These are phyloP conservation scores for Suillus variegatus DNA, from an alignment of 768 basidiomycete genomes.

Conservation along the genomic window DNA sequence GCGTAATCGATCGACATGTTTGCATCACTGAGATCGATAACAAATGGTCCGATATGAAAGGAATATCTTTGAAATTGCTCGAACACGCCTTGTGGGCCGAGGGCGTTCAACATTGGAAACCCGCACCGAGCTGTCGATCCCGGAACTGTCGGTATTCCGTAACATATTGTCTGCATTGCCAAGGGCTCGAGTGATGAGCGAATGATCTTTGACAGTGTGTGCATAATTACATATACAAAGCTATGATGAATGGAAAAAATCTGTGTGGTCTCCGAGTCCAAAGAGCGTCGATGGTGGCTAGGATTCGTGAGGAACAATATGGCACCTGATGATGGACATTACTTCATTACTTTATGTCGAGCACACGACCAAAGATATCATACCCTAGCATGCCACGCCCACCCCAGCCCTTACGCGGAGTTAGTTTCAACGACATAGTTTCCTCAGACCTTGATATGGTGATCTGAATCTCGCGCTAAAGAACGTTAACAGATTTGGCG, in stretches of 20 bases:
- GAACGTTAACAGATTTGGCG: slow-evolving; percentile 8
- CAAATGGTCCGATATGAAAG: not conserved
- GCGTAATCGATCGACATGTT: not conserved
- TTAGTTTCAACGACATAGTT: slow-evolving; percentile 53
- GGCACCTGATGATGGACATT: slow-evolving; percentile 45
- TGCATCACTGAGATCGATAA: not conserved
- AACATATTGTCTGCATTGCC: not conserved
- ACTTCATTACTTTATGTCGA: slow-evolving; percentile 8
- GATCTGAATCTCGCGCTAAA: slow-evolving; percentile 60
- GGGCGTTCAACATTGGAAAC: not conserved
- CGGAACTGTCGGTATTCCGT: not conserved
- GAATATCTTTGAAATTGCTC: not conserved
- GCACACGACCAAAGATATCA: slow-evolving; percentile 20
- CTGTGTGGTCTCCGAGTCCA: not conserved
- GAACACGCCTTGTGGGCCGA: not conserved
- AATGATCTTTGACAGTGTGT: not conserved
- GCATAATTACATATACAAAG: not conserved
- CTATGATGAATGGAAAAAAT: not conserved
- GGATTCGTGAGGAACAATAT: slow-evolving; percentile 52
- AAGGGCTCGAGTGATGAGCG: not conserved
- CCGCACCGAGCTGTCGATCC: not conserved
- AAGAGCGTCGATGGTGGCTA: not conserved
- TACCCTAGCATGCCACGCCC: slow-evolving; percentile 86
- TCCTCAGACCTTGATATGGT: slow-evolving; percentile 55
- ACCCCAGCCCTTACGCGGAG: slow-evolving; percentile 79